Conservation (phyloP, 768 basidiomycete genomes). For the Strobilomyces confusus region DNA sequence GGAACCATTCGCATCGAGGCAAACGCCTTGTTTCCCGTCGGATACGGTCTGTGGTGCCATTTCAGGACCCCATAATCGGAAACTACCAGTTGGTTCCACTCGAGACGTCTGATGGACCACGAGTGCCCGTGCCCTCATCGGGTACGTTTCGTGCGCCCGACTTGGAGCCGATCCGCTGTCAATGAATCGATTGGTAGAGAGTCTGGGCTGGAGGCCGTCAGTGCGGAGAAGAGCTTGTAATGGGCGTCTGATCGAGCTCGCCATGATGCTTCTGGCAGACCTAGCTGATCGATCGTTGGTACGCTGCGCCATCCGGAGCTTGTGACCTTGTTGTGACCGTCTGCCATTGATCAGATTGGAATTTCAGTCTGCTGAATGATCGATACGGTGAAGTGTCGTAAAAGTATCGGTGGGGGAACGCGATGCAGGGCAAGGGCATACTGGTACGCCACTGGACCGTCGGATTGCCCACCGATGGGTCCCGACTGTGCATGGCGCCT, state of each 20-base stretch:
- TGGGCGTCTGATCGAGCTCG: neutral
- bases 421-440: neutral
- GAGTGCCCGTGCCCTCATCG: neutral
- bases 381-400: too few relatives aligned
- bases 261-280: conserved; percentile 1
- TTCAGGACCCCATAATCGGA: neutral
- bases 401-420: neutral
- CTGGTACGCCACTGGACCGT: neutral
- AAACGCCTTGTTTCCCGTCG: neutral
- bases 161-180: neutral
- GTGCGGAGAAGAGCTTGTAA: neutral
- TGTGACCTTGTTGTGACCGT: neutral
- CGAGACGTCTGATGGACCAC: too few relatives aligned
- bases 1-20: neutral
- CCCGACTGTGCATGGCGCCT: too few relatives aligned
- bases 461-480: too few relatives aligned
- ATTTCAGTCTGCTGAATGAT: neutral
- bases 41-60: neutral
- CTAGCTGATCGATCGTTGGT: neutral
- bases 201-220: conserved; percentile 1
- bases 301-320: conserved; percentile 2
- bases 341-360: neutral
- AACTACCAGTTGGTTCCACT: neutral
- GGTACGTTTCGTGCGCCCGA: neutral
- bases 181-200: neutral